phyloP scores from a whole-genome alignment of 2,329 filamentous ascomycete species.

The Claviceps paspali region DNA sequence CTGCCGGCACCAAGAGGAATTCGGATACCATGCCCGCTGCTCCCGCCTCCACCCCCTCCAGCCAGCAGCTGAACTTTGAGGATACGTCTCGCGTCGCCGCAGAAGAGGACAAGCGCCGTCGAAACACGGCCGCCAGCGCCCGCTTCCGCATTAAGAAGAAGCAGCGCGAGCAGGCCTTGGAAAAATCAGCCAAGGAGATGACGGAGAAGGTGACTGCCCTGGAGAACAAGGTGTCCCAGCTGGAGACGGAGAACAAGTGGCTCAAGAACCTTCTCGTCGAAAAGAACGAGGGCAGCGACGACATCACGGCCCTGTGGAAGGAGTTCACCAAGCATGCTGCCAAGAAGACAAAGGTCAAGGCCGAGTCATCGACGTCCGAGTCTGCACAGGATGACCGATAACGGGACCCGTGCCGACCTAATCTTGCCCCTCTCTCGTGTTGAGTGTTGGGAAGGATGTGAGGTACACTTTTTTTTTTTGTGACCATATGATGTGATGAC shows the following conservation, averaged over 20 bases:
- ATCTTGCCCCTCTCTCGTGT: no score
- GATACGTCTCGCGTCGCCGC: constrained; percentile 58
- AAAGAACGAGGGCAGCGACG: constrained; percentile 54
- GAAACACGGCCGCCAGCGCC: constrained; percentile 78
- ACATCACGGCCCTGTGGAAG: constrained; percentile 35
- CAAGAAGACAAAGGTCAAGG: constrained; percentile 14
- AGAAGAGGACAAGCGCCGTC: constrained; percentile 78
- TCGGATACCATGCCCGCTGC: constrained; percentile 24
- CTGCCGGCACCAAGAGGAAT: constrained; percentile 29
- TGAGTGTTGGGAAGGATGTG: no score
- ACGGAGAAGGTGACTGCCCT: constrained; percentile 61
- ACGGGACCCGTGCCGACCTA: no score
- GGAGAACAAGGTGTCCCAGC: constrained; percentile 56
- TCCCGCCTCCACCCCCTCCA: constrained; percentile 6
- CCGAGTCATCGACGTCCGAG: constrained; percentile 11
- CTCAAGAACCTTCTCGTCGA: constrained; percentile 67
- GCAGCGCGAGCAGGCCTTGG: constrained; percentile 76
- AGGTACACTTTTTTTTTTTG: no score
- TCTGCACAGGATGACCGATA: constrained; percentile 11
- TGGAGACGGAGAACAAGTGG: constrained; percentile 77
- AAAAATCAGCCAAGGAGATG: constrained; percentile 70
- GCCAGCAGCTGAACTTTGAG: constrained; percentile 43
- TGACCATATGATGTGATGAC: constrained; percentile 2
- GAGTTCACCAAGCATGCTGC: constrained; percentile 29
- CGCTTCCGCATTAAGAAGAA: constrained; percentile 94